These are phyloP conservation scores for Xylariales sp. DNA, from an alignment of 2,329 filamentous ascomycete species.

Conservation along the genomic window DNA sequence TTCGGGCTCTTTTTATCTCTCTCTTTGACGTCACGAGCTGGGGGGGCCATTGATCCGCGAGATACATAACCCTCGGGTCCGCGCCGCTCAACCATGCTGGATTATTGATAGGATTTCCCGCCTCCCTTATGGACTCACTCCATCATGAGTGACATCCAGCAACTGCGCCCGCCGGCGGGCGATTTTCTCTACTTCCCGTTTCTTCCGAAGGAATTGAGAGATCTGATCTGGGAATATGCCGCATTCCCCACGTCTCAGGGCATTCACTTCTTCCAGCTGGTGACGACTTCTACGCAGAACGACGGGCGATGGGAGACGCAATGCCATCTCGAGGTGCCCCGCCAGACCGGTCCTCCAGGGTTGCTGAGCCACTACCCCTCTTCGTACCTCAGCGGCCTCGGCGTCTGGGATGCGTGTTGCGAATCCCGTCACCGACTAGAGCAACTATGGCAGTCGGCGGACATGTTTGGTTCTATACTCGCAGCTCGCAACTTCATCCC, in stretches of 20 bases:
- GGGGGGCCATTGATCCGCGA: too few species aligned
- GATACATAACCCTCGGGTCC: background rate
- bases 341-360: background rate
- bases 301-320: background rate
- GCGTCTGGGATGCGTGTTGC: constrained; percentile 6
- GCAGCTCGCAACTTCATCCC: background rate
- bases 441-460: background rate
- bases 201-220: constrained; percentile 4
- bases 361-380: background rate
- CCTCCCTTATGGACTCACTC: background rate
- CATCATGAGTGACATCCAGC: constrained; percentile 1
- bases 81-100: background rate
- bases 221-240: constrained; percentile 5
- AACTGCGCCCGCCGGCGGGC: background rate
- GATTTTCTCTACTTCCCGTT: constrained; percentile 6
- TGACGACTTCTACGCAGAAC: background rate
- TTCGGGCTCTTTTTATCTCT: too few species aligned
- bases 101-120: background rate
- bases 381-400: constrained; percentile 3
- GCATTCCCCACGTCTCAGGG: background rate
- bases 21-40: too few species aligned
- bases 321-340: background rate
- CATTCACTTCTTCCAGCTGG: constrained; percentile 6
- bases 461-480: background rate
- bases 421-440: constrained; percentile 3